Percentiles rank a stretch among this genome's conserved stretches.
Evolutionary conservation across 176 grass and related monocot species (phyloP).

Genomic region (Oryza meyeriana): DNA sequence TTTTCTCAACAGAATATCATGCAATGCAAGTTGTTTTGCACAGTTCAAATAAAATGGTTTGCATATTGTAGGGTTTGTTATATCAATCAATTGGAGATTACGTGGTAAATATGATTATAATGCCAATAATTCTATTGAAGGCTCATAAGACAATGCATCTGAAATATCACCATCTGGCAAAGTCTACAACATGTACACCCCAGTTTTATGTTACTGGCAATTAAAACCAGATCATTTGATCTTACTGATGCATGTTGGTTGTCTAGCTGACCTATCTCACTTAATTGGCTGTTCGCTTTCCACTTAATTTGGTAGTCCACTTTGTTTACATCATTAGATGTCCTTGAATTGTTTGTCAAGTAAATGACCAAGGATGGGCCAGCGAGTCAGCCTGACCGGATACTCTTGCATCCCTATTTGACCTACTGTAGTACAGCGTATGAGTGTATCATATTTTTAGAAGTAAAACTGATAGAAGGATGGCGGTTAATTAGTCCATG

Average conservation of each 20-base stretch:
- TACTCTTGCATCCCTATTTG: background rate
- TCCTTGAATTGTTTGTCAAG: background rate
- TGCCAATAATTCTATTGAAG: background rate
- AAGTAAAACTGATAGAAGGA: slow-evolving; percentile 7
- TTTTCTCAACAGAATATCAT: background rate
- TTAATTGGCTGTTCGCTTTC: background rate
- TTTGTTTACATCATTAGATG: background rate
- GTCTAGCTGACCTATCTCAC: background rate
- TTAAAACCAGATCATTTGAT: slow-evolving; percentile 4
- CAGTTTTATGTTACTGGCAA: slow-evolving; percentile 8
- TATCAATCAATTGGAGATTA: background rate
- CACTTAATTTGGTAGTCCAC: background rate
- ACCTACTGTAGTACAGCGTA: background rate
- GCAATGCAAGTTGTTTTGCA: background rate
- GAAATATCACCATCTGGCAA: background rate
- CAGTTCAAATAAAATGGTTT: background rate
- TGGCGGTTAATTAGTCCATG: background rate
- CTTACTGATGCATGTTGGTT: background rate
- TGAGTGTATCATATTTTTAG: background rate
- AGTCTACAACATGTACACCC: background rate
- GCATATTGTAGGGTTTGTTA: slow-evolving; percentile 10
- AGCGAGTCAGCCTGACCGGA: background rate
- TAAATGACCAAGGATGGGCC: background rate
- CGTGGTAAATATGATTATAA: background rate
- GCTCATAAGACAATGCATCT: background rate